phyloP scores from a whole-genome alignment of 805 yeast genomes.

The Yamadazyma takamatsuzukensis region DNA sequence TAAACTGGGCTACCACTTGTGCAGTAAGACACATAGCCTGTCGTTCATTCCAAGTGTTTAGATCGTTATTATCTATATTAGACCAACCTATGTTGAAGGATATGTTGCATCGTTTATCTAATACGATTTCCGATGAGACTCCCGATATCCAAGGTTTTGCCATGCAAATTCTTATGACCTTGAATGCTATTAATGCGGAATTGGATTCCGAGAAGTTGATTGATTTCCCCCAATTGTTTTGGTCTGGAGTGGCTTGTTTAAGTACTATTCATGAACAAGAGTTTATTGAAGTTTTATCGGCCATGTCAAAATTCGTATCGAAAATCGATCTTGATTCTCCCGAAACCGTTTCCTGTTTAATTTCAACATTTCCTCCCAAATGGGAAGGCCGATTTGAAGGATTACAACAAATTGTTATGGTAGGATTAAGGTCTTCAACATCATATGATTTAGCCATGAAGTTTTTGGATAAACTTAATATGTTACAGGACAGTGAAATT shows the following conservation, averaged over 20 bases:
- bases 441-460: slow-evolving; percentile 76
- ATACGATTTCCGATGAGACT: slow-evolving; percentile 87
- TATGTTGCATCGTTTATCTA: slow-evolving; percentile 88
- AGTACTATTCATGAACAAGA: slow-evolving; percentile 91
- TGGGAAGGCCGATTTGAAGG: slow-evolving; percentile 97
- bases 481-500: slow-evolving; percentile 66
- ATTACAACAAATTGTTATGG: slow-evolving; percentile 70
- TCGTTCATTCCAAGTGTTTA: slow-evolving; percentile 87
- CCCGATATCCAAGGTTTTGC: slow-evolving; percentile 93
- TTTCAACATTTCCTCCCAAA: slow-evolving; percentile 84
- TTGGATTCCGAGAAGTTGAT: slow-evolving; percentile 72
- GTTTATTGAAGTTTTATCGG: slow-evolving; percentile 80
- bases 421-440: slow-evolving; percentile 78
- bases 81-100: slow-evolving; percentile 89
- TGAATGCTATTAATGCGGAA: slow-evolving; percentile 89
- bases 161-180: slow-evolving; percentile 94
- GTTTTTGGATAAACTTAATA: slow-evolving; percentile 68
- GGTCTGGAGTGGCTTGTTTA: slow-evolving; percentile 92
- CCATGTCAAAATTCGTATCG: slow-evolving; percentile 75
- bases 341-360: slow-evolving; percentile 77
- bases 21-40: slow-evolving; percentile 97
- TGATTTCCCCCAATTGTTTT: slow-evolving; percentile 88
- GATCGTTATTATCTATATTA: slow-evolving; percentile 75
- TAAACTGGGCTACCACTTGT: slow-evolving; percentile 95
- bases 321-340: slow-evolving; percentile 84